phyloP scores from a whole-genome alignment of 495 filamentous ascomycete genomes.

The Aspergillus ostianus region DNA sequence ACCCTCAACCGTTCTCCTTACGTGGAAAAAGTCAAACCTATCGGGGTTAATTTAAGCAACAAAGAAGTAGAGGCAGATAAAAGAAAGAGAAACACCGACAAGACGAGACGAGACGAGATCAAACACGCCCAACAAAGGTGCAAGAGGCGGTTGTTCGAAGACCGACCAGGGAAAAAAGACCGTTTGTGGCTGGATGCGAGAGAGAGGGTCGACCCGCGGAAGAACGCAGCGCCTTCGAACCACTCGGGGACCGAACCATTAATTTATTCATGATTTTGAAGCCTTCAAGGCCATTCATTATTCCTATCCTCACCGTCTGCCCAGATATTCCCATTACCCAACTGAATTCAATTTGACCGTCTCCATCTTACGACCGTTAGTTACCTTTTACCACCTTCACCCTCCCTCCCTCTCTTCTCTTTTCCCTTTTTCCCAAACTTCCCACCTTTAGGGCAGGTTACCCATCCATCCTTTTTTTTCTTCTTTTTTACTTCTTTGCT shows the following conservation, averaged over 20 bases:
- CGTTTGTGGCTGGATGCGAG: background rate
- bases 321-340: background rate
- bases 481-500: slow-evolving; percentile 9
- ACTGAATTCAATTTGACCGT: background rate
- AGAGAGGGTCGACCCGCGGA: too few relatives aligned
- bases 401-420: background rate
- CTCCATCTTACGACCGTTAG: background rate
- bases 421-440: background rate
- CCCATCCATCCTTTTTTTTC: slow-evolving; percentile 19
- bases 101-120: too few relatives aligned
- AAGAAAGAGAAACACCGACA: background rate
- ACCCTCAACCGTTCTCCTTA: background rate
- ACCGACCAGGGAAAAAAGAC: slow-evolving; percentile 1
- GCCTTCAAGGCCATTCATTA: background rate
- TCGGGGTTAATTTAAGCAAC: background rate
- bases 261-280: background rate
- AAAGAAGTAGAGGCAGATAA: background rate
- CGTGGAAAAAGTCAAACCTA: background rate
- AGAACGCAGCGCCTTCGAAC: too few relatives aligned
- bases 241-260: background rate
- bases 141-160: too few relatives aligned
- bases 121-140: background rate
- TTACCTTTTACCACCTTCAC: background rate
- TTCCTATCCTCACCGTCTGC: background rate
- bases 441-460: slow-evolving; percentile 1